These are phyloP conservation scores for Brassica nigra DNA, from an alignment of 345 rosid species.

Conservation along the genomic window DNA sequence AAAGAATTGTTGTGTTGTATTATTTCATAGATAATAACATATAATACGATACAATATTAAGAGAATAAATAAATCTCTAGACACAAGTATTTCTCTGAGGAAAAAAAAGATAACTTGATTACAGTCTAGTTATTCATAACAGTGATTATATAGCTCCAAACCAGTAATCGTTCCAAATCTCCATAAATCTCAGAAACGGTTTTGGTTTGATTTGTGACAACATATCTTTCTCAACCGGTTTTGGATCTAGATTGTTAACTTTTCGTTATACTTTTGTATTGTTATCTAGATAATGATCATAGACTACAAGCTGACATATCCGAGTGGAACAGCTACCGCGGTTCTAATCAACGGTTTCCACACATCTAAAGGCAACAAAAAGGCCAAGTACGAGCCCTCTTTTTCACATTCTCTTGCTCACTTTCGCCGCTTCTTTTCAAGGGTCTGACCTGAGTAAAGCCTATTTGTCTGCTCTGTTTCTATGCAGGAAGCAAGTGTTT, in stretches of 20 bases:
- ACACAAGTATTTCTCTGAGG: no score
- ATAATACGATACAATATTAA: no score
- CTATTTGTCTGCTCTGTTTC: neutral
- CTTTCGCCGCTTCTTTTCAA: neutral
- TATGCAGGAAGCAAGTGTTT: conserved; percentile 72
- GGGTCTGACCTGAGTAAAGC: neutral
- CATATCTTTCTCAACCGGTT: neutral
- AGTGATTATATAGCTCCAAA: neutral
- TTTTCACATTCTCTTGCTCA: neutral
- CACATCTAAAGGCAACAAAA: conserved; percentile 65
- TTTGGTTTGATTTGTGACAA: neutral
- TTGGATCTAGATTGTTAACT: conserved; percentile 4
- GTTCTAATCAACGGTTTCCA: conserved; percentile 87
- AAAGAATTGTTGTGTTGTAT: no score
- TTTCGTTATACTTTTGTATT: neutral
- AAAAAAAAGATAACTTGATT: no score
- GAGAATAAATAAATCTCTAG: no score
- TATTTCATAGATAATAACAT: no score
- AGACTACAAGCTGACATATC: conserved; percentile 78
- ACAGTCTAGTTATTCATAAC: no score
- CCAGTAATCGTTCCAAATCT: neutral
- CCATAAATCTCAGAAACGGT: neutral
- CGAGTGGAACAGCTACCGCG: conserved; percentile 94
- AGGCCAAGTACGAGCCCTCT: conserved; percentile 60
- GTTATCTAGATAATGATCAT: conserved; percentile 76